Base-by-base conservation (phyloP, 345 rosid genomes). In the Limnanthes douglasii region DNA sequence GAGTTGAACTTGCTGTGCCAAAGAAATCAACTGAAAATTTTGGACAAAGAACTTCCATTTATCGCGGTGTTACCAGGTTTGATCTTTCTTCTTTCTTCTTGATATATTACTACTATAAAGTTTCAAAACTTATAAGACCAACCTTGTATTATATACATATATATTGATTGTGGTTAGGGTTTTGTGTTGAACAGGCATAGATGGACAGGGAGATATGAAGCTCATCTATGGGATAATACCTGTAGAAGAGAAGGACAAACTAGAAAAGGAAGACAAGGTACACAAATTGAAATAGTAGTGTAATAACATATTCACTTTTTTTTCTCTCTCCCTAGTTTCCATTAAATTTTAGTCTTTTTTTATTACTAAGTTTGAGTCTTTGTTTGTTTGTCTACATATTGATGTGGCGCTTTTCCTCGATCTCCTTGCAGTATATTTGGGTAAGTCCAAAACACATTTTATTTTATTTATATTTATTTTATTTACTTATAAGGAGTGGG, bases 31-130 rank as follows among this genome's bases (percentile, higher is more conserved):
- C 70, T 31, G 97, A 78, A 35, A 72, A 79, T 15, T 86, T 86
- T 45, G 97, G 97, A 15, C 97, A 86, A 47, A 61, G 97, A 42
- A 86, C 97, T 19, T 82, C 97, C 41, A 78, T 86, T 10, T 86
- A 86, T 51, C 92, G 94, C 22, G 94, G 97, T 35, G 94, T 86
- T 37, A 86, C 94, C 32, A 86, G 94, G 94, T 81, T 28, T 31
- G 30, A 8, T 8, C 8, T 26, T 26, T 2, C 11, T 26, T 2
- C 30, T 12, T 12, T 2, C 11, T 26, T 26, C 30, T 8, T 8
- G 8, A 12, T 6, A 2, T 26, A 26, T 26, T 2, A 6, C 6
- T 9, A 26, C 30, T 8, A 8, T 26, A 9, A 26, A 26, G 2
- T 26, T 6, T 8, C 8, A 8, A 12, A 26, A 8, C 8, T 6